Base-by-base conservation (phyloP, 148 eudicot species). In the Limonium bicolor region DNA sequence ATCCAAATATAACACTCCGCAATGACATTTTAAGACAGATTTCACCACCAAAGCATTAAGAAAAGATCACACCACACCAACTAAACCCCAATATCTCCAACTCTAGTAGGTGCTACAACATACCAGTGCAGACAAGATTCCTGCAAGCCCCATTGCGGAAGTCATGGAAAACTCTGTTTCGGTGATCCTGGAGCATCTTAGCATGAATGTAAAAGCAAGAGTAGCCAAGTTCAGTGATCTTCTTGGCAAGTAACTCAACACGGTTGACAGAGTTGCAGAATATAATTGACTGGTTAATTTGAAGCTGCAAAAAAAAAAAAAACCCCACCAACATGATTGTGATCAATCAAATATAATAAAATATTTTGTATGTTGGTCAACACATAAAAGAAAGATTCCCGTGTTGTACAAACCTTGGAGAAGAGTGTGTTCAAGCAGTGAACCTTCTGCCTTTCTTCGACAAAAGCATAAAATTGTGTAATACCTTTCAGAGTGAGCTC, bases 131-230 rank as follows among this genome's bases (percentile, higher is more conserved):
- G 20, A 86, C 95, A 72, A 86, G 95, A 58, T 86, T 86, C 58
- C 95, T 65, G 68, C 93, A 86, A 47, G 95, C 95, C 41, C 95
- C 93, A 52, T 81, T 86, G 22, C 95, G 93, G 53, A 86, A 86
- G 56, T 86, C 93, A 54, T 81, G 95, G 49, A 86, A 86, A 15
- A 86, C 95, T 75, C 95, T 69, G 58, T 86, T 86, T 17, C 95
- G 75, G 31, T 86, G 95, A 58, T 86, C 93, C 59, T 86, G 95
- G 44, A 86, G 73, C 95, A 86, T 86, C 65, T 86, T 85, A 25
- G 95, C 95, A 74, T 85, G 95, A 56, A 85, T 85, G 54, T 85
- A 85, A 70, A 85, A 80, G 62, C 95, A 85, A 27, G 95, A 85
- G 63, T 71, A 85, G 35, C 92, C 95, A 54, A 85, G 82, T 71